phyloP scores from a whole-genome alignment of 768 basidiomycete genomes.

The Lyophyllum decastes region DNA sequence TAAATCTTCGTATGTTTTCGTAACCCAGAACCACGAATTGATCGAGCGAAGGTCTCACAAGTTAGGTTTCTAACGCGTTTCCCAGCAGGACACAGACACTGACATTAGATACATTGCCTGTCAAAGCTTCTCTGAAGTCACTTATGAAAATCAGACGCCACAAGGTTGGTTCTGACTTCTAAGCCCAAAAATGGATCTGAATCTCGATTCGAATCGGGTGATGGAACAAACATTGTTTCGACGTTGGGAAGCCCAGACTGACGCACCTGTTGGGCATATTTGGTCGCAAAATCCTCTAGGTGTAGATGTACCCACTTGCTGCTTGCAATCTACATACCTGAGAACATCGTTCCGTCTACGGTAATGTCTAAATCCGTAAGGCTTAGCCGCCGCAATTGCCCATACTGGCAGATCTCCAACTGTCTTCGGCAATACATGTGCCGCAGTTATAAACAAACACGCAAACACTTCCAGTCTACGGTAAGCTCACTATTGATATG shows the following conservation, averaged over 20 bases:
- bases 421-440: not conserved
- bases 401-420: not conserved
- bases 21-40: too few species aligned
- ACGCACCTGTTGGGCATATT: not conserved
- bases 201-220: not conserved
- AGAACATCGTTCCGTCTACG: conserved; percentile 1
- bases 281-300: not conserved
- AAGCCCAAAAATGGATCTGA: too few species aligned
- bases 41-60: too few species aligned
- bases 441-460: too few species aligned
- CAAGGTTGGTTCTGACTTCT: conserved; percentile 3
- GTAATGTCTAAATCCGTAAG: conserved; percentile 2
- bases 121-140: not conserved
- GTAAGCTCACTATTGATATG: not conserved
- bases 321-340: not conserved
- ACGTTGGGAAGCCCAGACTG: not conserved
- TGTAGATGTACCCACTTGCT: not conserved
- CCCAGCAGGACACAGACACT: not conserved
- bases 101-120: not conserved
- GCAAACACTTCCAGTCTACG: not conserved
- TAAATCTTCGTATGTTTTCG: too few species aligned
- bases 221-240: not conserved
- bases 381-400: not conserved
- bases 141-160: not conserved
- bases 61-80: too few species aligned